phyloP scores from a whole-genome alignment of 2,329 filamentous ascomycete genomes.

The Neobulgaria alba region DNA sequence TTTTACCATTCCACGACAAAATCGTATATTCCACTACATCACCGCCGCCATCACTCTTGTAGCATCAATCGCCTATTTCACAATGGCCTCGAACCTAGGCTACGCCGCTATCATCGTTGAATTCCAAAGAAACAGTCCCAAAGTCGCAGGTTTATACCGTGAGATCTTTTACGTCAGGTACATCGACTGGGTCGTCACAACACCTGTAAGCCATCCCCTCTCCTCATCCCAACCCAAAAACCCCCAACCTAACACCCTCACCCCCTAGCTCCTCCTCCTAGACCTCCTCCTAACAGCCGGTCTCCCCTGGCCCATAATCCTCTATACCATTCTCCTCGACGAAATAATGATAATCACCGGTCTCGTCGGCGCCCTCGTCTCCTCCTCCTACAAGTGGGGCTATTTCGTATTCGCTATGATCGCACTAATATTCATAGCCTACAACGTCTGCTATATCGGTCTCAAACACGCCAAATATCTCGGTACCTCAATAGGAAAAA shows the following conservation, averaged over 20 bases:
- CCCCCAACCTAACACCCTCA: no score
- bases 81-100: constrained; percentile 58
- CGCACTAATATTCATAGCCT: constrained; percentile 51
- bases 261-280: no score
- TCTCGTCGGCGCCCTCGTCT: constrained; percentile 55
- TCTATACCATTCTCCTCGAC: constrained; percentile 54
- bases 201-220: no score
- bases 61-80: constrained; percentile 55
- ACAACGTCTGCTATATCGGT: constrained; percentile 47
- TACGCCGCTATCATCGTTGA: constrained; percentile 55
- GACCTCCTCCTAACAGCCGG: constrained; percentile 56
- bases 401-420: constrained; percentile 50
- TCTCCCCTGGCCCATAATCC: constrained; percentile 54
- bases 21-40: constrained; percentile 58
- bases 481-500: no score
- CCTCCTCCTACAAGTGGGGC: constrained; percentile 58
- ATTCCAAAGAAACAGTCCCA: constrained; percentile 37
- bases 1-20: constrained; percentile 42
- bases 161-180: constrained; percentile 61
- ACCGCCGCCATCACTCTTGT: constrained; percentile 49
- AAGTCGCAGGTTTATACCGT: constrained; percentile 42
- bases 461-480: constrained; percentile 47
- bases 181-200: constrained; percentile 56
- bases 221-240: no score
- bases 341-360: constrained; percentile 60